These are phyloP conservation scores for Nicotiana noctiflora DNA, from an alignment of 257 asterid species.

Conservation along the genomic window DNA sequence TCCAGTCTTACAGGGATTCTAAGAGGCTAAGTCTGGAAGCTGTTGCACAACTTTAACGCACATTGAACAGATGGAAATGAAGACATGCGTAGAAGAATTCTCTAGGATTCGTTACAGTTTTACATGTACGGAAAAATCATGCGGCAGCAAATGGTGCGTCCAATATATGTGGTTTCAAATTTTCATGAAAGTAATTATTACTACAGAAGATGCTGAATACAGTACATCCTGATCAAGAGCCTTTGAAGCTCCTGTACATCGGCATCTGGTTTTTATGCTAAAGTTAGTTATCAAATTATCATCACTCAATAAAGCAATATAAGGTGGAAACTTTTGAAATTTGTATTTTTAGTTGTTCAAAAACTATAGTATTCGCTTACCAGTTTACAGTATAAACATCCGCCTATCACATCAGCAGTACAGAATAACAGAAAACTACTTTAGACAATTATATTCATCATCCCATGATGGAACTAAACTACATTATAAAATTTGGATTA, in stretches of 20 bases:
- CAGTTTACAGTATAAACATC: neutral
- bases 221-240: neutral
- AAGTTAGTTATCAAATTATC: neutral
- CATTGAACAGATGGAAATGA: neutral
- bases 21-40: no score
- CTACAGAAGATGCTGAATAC: neutral
- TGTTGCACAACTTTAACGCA: neutral
- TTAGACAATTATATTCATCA: neutral
- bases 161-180: neutral
- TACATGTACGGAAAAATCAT: neutral
- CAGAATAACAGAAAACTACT: neutral
- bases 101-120: neutral
- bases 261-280: conserved; percentile 3
- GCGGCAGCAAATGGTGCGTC: neutral
- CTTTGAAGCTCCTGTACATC: neutral
- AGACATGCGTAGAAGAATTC: neutral
- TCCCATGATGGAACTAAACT: neutral
- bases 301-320: neutral
- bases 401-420: neutral
- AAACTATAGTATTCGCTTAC: neutral
- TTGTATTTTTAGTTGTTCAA: neutral
- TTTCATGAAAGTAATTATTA: neutral
- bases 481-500: neutral
- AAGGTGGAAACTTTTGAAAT: neutral
- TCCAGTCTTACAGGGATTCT: no score